Evolutionary conservation across 1,139 yeast genomes (phyloP).

Genomic region (Nakaseomyces sp.): DNA sequence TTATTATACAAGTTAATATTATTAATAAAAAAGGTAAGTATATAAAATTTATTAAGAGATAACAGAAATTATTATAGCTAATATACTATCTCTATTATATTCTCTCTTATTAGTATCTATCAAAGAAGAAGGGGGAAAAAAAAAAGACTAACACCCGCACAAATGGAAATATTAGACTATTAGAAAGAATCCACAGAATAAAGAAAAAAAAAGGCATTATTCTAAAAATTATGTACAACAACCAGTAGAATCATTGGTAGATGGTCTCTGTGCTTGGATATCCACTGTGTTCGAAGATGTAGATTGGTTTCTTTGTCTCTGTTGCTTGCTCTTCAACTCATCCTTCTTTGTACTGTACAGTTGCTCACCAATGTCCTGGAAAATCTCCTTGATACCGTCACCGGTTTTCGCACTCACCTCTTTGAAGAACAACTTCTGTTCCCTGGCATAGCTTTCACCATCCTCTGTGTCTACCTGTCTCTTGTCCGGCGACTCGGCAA

Average conservation of each 20-base stretch:
- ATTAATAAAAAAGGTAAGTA: no score
- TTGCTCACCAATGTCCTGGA: constrained; percentile 71
- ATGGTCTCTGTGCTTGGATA: constrained; percentile 39
- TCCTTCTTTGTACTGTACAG: constrained; percentile 33
- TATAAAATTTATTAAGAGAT: no score
- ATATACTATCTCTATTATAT: no score
- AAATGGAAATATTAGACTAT: no score
- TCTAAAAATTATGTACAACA: constrained; percentile 32
- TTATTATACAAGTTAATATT: no score
- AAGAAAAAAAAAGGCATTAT: background rate
- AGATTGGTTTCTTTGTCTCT: constrained; percentile 18
- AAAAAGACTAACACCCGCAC: no score
- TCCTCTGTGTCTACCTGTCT: constrained; percentile 48
- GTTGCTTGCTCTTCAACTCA: constrained; percentile 19
- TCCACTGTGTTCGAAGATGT: constrained; percentile 18
- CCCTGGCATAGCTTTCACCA: constrained; percentile 55
- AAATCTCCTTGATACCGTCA: constrained; percentile 68
- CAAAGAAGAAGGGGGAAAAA: no score
- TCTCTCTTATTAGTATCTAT: no score
- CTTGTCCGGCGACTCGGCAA: constrained; percentile 33
- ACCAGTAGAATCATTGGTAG: constrained; percentile 38
- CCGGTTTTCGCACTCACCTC: constrained; percentile 96
- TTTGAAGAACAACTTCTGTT: constrained; percentile 70
- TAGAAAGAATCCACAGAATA: background rate
- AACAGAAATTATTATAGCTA: no score